Base-by-base conservation (phyloP, 2,329 filamentous ascomycete species). In the Didymella arachidicola region DNA sequence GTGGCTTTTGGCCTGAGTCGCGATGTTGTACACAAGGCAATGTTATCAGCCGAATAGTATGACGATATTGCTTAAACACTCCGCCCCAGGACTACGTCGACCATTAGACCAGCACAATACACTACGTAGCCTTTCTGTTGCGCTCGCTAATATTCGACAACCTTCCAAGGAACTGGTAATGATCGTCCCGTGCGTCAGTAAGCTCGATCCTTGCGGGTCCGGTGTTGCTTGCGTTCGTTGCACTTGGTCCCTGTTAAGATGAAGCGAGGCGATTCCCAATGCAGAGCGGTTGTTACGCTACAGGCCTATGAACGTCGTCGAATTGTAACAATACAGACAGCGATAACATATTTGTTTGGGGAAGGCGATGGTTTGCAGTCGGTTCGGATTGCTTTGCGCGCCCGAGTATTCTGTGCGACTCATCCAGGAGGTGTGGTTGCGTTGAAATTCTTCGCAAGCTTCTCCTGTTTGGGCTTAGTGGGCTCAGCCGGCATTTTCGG, bases 371-470 rank as follows among this genome's bases (percentile, higher is more conserved):
- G 46, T 58, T 50, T 53, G 51, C 52, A 45, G 56, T 36, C 59
- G 59, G 53, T 46, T 54, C 65, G 62, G 52, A 30, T 41, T 50
- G 44, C 51, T 46, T 57, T 30, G 55, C 57, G 44, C 41, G 43
- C 59, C 59, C 58, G 58, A 52, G 53, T 43, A 41, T 51, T 49
- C 52, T 57, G 46, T 46, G 61, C 48, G 49, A 64, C 44, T 54
- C 53, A 53, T 58, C 39, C 43, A 53, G 32, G 51, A 49, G 43
- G 59, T 57, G 49, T 51, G 16, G 36, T 47, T 36, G 55, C 36
- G 55, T 38, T 44, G 42, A 49, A 56, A 59, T 53, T 63, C 59
- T 64, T 71, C 67, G 68, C 67, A 71, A 71, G 60, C 57, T 62
- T 45, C 57, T 53, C 68, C 57, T 27, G 5, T 60, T 66, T 34